phyloP scores from a whole-genome alignment of 2,329 filamentous ascomycete species.

The Didymella arachidicola region DNA sequence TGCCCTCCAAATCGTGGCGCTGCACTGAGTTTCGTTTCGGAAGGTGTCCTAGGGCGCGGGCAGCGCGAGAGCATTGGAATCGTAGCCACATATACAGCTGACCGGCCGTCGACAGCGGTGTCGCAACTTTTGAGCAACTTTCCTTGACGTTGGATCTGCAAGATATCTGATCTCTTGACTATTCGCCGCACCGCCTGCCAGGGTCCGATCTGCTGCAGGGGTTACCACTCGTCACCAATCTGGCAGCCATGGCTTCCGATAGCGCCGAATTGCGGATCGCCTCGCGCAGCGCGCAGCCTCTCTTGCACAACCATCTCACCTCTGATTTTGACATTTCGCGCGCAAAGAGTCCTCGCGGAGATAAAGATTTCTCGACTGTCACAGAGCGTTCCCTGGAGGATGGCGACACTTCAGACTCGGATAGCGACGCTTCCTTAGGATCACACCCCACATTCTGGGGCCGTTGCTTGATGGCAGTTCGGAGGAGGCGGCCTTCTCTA shows the following conservation, averaged over 20 bases:
- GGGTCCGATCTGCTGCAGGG: conserved; percentile 25
- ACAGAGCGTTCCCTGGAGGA: conserved; percentile 32
- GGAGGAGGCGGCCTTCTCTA: conserved; percentile 34
- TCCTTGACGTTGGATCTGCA: neutral
- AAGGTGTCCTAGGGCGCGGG: conserved; percentile 23
- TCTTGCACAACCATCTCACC: conserved; percentile 35
- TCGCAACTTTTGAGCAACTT: neutral
- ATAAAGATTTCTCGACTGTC: conserved; percentile 27
- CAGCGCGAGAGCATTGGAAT: neutral
- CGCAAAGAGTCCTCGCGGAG: conserved; percentile 19
- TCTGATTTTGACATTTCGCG: conserved; percentile 27
- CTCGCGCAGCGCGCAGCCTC: conserved; percentile 27
- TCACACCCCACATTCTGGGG: conserved; percentile 31
- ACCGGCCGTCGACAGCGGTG: conserved; percentile 3
- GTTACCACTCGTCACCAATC: conserved; percentile 4
- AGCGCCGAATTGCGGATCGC: conserved; percentile 21
- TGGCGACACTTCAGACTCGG: conserved; percentile 31
- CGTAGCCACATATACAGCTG: conserved; percentile 16
- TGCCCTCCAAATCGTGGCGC: conserved; percentile 17
- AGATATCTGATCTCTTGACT: conserved; percentile 7
- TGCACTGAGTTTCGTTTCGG: conserved; percentile 23
- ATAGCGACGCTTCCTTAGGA: conserved; percentile 25
- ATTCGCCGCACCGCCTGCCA: conserved; percentile 10
- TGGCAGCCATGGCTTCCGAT: conserved; percentile 29
- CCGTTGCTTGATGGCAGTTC: conserved; percentile 41